A percentile compares a stretch with the other conserved stretches of the same genome.
Evolutionary conservation across 345 rosid species (phyloP).

Genomic region (Eucalyptus rudis): DNA sequence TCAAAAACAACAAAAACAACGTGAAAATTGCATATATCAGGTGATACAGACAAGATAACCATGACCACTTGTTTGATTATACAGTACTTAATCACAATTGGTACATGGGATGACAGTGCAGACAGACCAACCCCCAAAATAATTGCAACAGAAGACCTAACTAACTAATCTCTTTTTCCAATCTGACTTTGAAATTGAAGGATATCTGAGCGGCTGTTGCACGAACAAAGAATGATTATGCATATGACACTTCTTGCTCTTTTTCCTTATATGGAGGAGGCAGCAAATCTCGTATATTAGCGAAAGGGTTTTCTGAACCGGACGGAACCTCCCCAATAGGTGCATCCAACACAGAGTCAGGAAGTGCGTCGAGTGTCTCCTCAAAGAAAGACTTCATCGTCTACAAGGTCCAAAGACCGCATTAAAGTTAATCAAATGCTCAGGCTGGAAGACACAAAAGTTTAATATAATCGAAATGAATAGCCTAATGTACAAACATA

Average conservation of each 20-base stretch:
- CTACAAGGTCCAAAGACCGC: conserved; percentile 19
- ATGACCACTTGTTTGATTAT: neutral
- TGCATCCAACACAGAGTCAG: conserved; percentile 68
- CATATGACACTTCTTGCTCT: conserved; percentile 18
- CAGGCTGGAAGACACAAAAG: neutral
- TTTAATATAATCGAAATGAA: neutral
- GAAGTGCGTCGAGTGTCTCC: conserved; percentile 65
- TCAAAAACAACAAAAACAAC: neutral
- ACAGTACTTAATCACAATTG: neutral
- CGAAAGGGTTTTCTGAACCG: conserved; percentile 50
- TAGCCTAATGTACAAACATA: conserved; percentile 5
- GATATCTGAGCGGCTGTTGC: neutral
- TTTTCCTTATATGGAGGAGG: conserved; percentile 48
- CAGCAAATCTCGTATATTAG: conserved; percentile 26
- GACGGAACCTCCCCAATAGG: conserved; percentile 26
- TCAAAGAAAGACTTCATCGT: conserved; percentile 72
- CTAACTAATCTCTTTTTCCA: neutral
- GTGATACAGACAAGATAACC: neutral
- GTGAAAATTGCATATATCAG: neutral
- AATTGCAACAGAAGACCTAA: neutral
- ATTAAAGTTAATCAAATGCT: neutral
- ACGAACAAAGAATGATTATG: conserved; percentile 1
- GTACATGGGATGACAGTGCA: neutral
- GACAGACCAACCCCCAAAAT: neutral
- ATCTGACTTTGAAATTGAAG: neutral